A percentile compares a stretch with the other conserved stretches of the same genome.
These are phyloP conservation scores for Malassezia furfur DNA, from an alignment of 1,284 basidiomycete species.

Conservation along the genomic window DNA sequence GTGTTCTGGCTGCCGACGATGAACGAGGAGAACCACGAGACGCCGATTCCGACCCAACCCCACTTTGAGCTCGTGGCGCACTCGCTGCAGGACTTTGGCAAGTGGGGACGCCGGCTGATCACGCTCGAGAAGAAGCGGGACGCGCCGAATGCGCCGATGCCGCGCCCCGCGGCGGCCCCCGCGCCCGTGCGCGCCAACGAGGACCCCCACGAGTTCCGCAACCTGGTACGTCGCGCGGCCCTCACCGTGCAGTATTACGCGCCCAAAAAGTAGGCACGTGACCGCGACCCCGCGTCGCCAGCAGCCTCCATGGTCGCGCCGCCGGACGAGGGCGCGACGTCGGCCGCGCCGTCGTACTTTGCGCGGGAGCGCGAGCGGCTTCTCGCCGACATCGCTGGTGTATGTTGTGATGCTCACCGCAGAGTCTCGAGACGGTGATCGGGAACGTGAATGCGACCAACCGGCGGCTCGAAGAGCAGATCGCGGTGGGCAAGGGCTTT, in stretches of 20 bases:
- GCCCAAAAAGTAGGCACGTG: background rate
- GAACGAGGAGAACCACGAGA: conserved; percentile 29
- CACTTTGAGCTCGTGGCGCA: conserved; percentile 60
- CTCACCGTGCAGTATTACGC: conserved; percentile 5
- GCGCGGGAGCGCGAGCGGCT: conserved; percentile 66
- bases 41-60: conserved; percentile 15
- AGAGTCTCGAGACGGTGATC: conserved; percentile 84
- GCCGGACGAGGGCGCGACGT: background rate
- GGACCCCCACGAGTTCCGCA: conserved; percentile 34
- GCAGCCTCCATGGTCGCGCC: background rate
- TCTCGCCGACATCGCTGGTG: conserved; percentile 62
- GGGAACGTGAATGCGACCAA: conserved; percentile 80
- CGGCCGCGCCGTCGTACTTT: conserved; percentile 54
- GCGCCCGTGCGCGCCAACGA: conserved; percentile 26
- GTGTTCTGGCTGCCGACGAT: conserved; percentile 61
- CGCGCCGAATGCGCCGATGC: background rate
- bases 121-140: conserved; percentile 34
- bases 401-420: conserved; percentile 36
- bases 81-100: conserved; percentile 85
- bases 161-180: background rate
- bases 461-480: conserved; percentile 79
- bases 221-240: conserved; percentile 16
- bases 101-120: conserved; percentile 65
- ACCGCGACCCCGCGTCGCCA: no score
- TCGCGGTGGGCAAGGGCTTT: conserved; percentile 85